Evolutionary conservation across 805 yeast genomes (phyloP).

Genomic region (Wickerhamiella sergipiensis): DNA sequence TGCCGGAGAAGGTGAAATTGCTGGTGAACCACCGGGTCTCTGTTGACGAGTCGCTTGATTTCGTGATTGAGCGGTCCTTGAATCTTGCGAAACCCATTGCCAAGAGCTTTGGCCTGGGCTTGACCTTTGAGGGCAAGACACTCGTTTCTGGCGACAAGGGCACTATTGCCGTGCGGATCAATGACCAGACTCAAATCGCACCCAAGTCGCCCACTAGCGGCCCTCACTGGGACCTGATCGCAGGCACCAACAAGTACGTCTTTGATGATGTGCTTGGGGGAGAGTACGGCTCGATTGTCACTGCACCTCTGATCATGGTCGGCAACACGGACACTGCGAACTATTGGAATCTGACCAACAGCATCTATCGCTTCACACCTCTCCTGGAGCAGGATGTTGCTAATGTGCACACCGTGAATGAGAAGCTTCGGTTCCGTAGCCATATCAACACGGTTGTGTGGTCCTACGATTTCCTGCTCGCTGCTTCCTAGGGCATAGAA

Average conservation of each 20-base stretch:
- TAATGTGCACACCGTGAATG: conserved; percentile 31
- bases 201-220: conserved; percentile 30
- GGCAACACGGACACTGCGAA: conserved; percentile 58
- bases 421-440: conserved; percentile 35
- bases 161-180: not conserved
- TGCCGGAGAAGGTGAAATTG: conserved; percentile 45
- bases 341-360: conserved; percentile 45
- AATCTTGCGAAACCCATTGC: not conserved
- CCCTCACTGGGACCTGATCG: conserved; percentile 36
- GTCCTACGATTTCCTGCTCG: conserved; percentile 9
- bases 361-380: conserved; percentile 51
- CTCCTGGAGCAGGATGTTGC: not conserved
- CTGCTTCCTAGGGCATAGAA: conserved; percentile 1
- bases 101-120: not conserved
- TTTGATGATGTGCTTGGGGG: conserved; percentile 33
- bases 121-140: not conserved
- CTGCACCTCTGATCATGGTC: conserved; percentile 31
- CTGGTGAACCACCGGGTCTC: conserved; percentile 43
- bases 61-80: not conserved
- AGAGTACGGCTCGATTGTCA: conserved; percentile 2
- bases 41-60: not conserved
- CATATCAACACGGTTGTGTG: conserved; percentile 29
- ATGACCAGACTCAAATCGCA: conserved; percentile 32
- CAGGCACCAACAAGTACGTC: conserved; percentile 47
- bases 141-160: not conserved